These are phyloP conservation scores for Chrysosporium keratinophilum DNA, from an alignment of 2,329 filamentous ascomycete genomes.

Conservation along the genomic window DNA sequence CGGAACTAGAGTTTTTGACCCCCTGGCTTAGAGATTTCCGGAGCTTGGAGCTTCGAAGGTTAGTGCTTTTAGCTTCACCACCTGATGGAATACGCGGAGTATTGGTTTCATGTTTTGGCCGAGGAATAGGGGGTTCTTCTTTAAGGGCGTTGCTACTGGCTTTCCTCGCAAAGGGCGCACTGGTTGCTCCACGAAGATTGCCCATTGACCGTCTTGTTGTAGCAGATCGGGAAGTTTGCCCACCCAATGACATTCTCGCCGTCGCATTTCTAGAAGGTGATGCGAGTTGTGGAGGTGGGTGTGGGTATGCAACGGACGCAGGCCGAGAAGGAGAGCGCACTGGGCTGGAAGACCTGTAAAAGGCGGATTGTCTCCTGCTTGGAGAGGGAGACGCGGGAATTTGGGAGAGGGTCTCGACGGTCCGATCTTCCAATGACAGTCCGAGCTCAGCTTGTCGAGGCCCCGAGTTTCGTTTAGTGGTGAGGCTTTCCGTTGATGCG, in stretches of 20 bases:
- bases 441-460: slow-evolving; percentile 21
- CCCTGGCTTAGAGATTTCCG: slow-evolving; percentile 46
- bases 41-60: slow-evolving; percentile 35
- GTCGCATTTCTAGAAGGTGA: background rate
- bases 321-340: slow-evolving; percentile 26
- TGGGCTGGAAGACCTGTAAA: slow-evolving; percentile 38
- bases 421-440: slow-evolving; percentile 66
- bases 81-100: slow-evolving; percentile 3
- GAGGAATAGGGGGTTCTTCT: background rate
- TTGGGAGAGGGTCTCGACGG: slow-evolving; percentile 70
- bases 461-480: background rate
- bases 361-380: slow-evolving; percentile 53
- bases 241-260: background rate
- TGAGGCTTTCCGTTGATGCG: background rate
- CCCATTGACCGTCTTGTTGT: background rate
- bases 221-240: background rate
- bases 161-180: background rate
- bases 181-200: background rate
- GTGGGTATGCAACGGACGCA: background rate
- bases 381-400: slow-evolving; percentile 67
- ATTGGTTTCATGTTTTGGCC: slow-evolving; percentile 3
- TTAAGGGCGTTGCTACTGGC: background rate
- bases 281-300: background rate
- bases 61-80: slow-evolving; percentile 41
- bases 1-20: slow-evolving; percentile 29